phyloP scores from a whole-genome alignment of 1,284 basidiomycete genomes.

The Boletus smithii region DNA sequence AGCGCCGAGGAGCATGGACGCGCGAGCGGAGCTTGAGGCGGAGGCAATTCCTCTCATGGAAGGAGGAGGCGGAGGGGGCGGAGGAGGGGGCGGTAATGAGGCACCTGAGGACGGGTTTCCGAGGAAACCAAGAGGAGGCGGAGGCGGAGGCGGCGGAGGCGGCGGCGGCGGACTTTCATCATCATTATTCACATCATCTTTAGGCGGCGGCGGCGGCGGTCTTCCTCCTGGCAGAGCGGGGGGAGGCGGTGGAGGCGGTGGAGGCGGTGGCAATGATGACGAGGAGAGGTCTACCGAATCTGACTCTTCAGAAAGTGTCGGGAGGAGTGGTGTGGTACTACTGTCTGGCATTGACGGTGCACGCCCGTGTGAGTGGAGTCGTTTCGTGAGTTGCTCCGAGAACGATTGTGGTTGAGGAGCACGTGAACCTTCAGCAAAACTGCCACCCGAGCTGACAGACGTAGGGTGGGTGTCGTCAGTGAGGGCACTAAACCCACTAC shows the following conservation, averaged over 20 bases:
- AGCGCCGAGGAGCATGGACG: slow-evolving; percentile 57
- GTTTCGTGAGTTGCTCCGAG: slow-evolving; percentile 59
- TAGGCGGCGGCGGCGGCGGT: slow-evolving; percentile 26
- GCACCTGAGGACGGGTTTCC: slow-evolving; percentile 35
- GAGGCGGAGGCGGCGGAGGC: slow-evolving; percentile 39
- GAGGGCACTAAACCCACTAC: slow-evolving; percentile 41
- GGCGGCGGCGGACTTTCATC: slow-evolving; percentile 19
- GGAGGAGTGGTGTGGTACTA: slow-evolving; percentile 23
- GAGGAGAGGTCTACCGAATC: slow-evolving; percentile 20
- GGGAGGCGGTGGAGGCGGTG: slow-evolving; percentile 28
- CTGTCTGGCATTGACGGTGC: slow-evolving; percentile 28
- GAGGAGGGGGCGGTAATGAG: slow-evolving; percentile 42
- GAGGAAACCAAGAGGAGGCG: slow-evolving; percentile 32
- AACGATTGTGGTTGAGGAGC: slow-evolving; percentile 45
- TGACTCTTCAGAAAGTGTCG: slow-evolving; percentile 40
- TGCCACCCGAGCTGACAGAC: slow-evolving; percentile 50
- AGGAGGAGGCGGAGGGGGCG: slow-evolving; percentile 47
- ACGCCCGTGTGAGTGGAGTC: slow-evolving; percentile 34
- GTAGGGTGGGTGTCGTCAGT: slow-evolving; percentile 53
- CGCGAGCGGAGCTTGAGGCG: slow-evolving; percentile 50
- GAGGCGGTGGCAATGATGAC: slow-evolving; percentile 8
- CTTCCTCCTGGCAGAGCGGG: slow-evolving; percentile 11
- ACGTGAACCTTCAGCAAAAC: slow-evolving; percentile 34
- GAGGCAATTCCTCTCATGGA: slow-evolving; percentile 40
- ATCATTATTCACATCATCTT: slow-evolving; percentile 35